A percentile compares a stretch with the other conserved stretches of the same genome.
Evolutionary conservation across 306 rosid species (phyloP).

Genomic region (Acmispon strigosus): DNA sequence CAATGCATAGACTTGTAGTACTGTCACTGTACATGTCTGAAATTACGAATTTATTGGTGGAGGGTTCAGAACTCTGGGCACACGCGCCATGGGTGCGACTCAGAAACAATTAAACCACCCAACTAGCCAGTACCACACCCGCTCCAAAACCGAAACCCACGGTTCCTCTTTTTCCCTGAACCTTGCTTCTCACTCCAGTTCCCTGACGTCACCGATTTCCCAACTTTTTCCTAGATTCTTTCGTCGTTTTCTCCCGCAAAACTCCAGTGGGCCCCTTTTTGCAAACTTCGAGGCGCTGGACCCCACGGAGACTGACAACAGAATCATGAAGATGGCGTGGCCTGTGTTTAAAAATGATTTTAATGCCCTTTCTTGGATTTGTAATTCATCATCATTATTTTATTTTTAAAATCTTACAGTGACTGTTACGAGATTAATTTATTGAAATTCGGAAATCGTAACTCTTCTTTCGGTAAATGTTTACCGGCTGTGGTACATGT

Average conservation of each 20-base stretch:
- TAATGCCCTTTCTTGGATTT: constrained; percentile 13
- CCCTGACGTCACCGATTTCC: constrained; percentile 29
- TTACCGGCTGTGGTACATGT: no score
- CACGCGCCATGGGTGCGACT: constrained; percentile 37
- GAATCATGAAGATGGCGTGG: constrained; percentile 28
- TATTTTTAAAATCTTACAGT: no score
- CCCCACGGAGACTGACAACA: constrained; percentile 28
- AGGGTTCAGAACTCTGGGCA: background rate
- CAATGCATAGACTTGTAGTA: background rate
- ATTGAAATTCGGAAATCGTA: no score
- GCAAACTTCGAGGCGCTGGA: constrained; percentile 6
- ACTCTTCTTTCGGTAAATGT: no score
- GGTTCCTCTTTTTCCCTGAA: constrained; percentile 51
- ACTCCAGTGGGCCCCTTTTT: constrained; percentile 5
- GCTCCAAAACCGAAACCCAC: constrained; percentile 38
- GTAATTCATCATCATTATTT: background rate
- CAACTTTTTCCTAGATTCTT: constrained; percentile 33
- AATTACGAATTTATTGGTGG: background rate
- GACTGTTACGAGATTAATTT: no score
- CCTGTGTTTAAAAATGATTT: background rate
- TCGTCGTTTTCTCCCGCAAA: constrained; percentile 44
- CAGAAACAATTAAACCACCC: background rate
- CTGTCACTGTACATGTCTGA: background rate
- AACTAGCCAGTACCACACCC: background rate
- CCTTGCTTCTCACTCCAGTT: constrained; percentile 40